phyloP scores from a whole-genome alignment of 148 eudicot species.

The Bassia scoparia region DNA sequence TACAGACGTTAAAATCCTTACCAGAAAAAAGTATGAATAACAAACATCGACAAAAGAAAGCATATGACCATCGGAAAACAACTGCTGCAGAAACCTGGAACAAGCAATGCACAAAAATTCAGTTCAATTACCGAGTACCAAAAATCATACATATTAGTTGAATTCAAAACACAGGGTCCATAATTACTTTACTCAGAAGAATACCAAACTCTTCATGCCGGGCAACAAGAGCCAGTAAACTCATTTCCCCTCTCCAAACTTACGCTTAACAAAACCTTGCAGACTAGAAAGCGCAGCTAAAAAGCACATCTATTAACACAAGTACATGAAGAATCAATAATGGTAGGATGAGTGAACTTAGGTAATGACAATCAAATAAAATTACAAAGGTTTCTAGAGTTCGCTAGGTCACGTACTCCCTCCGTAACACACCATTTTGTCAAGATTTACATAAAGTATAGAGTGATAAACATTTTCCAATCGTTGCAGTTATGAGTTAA shows the following conservation, averaged over 20 bases:
- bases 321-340: neutral
- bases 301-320: conserved; percentile 16
- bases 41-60: conserved; percentile 53
- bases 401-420: too few relatives aligned
- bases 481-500: too few relatives aligned
- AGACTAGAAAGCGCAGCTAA: too few relatives aligned
- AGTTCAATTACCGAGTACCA: neutral
- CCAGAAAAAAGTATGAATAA: conserved; percentile 24
- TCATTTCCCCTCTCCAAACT: conserved; percentile 55
- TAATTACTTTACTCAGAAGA: conserved; percentile 50
- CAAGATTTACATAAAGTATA: too few relatives aligned
- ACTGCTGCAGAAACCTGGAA: conserved; percentile 63
- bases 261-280: conserved; percentile 53
- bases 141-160: neutral
- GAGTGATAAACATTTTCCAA: too few relatives aligned
- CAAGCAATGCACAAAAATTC: conserved; percentile 12
- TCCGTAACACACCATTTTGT: too few relatives aligned
- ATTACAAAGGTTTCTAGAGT: too few relatives aligned
- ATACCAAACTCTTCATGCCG: conserved; percentile 60
- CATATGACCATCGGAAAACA: conserved; percentile 52
- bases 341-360: too few relatives aligned
- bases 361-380: too few relatives aligned
- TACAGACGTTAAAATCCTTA: neutral
- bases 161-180: neutral
- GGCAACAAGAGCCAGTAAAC: conserved; percentile 55